These are phyloP conservation scores for Nicotiana undulata DNA, from an alignment of 257 asterid genomes.

Conservation along the genomic window DNA sequence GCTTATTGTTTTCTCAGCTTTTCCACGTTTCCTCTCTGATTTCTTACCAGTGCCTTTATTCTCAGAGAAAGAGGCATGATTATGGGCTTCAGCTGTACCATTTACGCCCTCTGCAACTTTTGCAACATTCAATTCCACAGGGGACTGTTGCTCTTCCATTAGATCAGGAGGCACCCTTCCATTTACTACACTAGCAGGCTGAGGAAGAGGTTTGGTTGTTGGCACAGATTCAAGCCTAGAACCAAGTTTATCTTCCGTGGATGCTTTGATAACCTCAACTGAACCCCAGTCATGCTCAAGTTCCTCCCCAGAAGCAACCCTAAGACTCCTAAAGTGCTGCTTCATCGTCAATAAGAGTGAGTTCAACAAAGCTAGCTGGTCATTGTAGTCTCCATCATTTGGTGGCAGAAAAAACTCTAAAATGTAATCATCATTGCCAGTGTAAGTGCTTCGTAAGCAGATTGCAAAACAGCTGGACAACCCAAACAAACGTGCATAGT, in stretches of 20 bases:
- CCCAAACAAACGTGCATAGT: slow-evolving; percentile 80
- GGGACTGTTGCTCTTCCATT: slow-evolving; percentile 24
- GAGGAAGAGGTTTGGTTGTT: slow-evolving; percentile 33
- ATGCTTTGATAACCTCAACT: slow-evolving; percentile 52
- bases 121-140: slow-evolving; percentile 23
- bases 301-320: slow-evolving; percentile 80
- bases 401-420: slow-evolving; percentile 73
- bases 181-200: slow-evolving; percentile 25
- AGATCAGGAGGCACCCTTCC: slow-evolving; percentile 34
- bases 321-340: slow-evolving; percentile 65
- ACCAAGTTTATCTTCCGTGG: slow-evolving; percentile 36
- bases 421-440: slow-evolving; percentile 77
- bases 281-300: slow-evolving; percentile 66
- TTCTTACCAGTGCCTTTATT: slow-evolving; percentile 46
- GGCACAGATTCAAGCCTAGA: slow-evolving; percentile 27
- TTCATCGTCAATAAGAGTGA: slow-evolving; percentile 66
- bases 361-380: slow-evolving; percentile 53
- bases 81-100: slow-evolving; percentile 31
- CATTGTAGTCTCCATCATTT: slow-evolving; percentile 27
- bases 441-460: slow-evolving; percentile 65
- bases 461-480: slow-evolving; percentile 68
- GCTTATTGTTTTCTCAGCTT: slow-evolving; percentile 87
- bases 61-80: slow-evolving; percentile 27
- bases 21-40: slow-evolving; percentile 76
- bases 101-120: slow-evolving; percentile 27